Evolutionary conservation across 352 stramenopile genomes (phyloP).

Genomic region (Pythium brachiatum): DNA sequence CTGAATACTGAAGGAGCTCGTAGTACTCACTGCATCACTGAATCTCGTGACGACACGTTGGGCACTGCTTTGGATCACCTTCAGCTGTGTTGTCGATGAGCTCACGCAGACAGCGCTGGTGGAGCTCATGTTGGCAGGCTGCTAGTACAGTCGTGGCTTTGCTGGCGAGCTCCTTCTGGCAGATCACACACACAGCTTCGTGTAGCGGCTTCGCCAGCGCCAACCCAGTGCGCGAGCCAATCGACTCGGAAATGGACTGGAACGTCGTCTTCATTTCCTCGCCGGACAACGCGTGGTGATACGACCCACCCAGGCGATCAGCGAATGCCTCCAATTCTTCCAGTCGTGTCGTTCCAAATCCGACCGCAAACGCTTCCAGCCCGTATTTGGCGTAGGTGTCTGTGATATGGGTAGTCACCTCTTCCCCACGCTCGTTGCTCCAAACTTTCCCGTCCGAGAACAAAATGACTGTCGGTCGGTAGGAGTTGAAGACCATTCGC

Average conservation of each 20-base stretch:
- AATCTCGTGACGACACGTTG: conserved; percentile 18
- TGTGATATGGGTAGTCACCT: conserved; percentile 51
- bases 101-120: conserved; percentile 33
- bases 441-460: conserved; percentile 77
- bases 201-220: conserved; percentile 57
- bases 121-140: conserved; percentile 49
- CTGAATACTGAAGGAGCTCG: too few relatives aligned
- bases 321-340: conserved; percentile 46
- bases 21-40: too few relatives aligned
- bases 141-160: conserved; percentile 45
- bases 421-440: conserved; percentile 41
- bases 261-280: conserved; percentile 75
- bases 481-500: conserved; percentile 49
- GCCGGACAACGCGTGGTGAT: conserved; percentile 58
- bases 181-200: conserved; percentile 59
- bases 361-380: conserved; percentile 59
- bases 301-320: conserved; percentile 48
- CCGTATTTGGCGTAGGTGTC: conserved; percentile 55
- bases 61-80: conserved; percentile 9
- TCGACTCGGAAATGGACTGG: conserved; percentile 68
- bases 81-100: conserved; percentile 8
- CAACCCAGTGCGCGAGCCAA: conserved; percentile 54
- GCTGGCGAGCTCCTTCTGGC: conserved; percentile 51
- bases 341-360: conserved; percentile 71
- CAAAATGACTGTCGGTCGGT: conserved; percentile 70